Base-by-base conservation (phyloP, 768 basidiomycete genomes). In the Lactifluus hygrophoroides region DNA sequence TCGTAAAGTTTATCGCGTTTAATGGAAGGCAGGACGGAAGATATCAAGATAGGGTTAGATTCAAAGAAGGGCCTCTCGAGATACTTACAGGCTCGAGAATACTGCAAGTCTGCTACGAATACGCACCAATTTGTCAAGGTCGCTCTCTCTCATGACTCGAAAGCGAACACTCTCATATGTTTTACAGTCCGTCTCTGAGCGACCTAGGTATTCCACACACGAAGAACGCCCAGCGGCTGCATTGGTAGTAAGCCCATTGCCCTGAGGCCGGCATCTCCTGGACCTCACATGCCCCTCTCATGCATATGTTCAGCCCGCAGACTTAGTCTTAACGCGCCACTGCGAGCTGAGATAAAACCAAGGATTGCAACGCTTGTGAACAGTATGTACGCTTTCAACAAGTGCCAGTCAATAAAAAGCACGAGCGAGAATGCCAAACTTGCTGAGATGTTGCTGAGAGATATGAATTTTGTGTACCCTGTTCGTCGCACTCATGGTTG, bases 391-490 rank as follows among this genome's bases (percentile, higher is more conserved):
- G 14, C 28, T 14, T 47, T 58, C 13, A 42, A 21, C 17, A 48
- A 49, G 17, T 42, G 57, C 13, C 45, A 54, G 19, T 45, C 51
- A 17, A 21, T 5, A n/a, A 11, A 46, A 1, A 58, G 45, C 23
- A 42, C 48, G 30, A 14, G 45, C 10, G 35, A 14, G 16, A 58
- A 58, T 21, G 28, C 30, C 5, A 13, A 38, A 30, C 45, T 2
- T 9, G 45, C 57, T 54, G 34, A 48, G 47, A 53, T 13, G 4
- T 10, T 58, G 7, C 37, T 58, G 28, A 58, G n/a, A 40, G 30
- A 54, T 19, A 40, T 58, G 37, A 58, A 37, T 19, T 58, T 58
- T 47, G 44, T 54, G 1, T 54, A 58, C 37, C 50, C 49, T 35
- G 57, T 58, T 28, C 17, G 53, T 38, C 44, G 1, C 27, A 21